These are phyloP conservation scores for Coffea canephora DNA, from an alignment of 257 asterid genomes.

Conservation along the genomic window DNA sequence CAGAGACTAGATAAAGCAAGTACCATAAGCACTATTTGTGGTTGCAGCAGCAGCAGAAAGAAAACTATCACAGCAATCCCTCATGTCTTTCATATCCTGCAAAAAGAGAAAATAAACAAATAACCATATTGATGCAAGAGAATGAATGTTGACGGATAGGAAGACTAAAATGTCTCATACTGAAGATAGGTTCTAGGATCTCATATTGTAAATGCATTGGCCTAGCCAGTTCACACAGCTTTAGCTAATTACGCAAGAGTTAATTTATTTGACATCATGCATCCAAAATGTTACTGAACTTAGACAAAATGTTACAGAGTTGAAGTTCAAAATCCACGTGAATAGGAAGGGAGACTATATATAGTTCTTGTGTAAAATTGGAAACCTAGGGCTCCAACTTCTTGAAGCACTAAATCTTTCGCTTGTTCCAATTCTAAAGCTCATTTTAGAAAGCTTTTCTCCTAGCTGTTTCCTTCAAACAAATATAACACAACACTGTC, in stretches of 20 bases:
- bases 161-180: not conserved
- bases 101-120: conserved; percentile 18
- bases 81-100: conserved; percentile 95
- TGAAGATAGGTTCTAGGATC: not conserved
- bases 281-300: not conserved
- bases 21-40: conserved; percentile 91
- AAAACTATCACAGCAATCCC: conserved; percentile 80
- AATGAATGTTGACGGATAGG: not conserved
- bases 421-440: not conserved
- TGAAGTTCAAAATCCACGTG: not conserved
- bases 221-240: not conserved
- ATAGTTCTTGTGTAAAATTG: not conserved
- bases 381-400: not conserved
- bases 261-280: not conserved
- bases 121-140: conserved; percentile 10
- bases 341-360: not conserved
- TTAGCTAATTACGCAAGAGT: not conserved
- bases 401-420: not conserved
- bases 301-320: not conserved
- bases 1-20: not conserved
- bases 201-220: not conserved
- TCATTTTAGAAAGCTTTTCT: not conserved
- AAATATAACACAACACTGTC: not conserved
- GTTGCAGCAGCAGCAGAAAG: conserved; percentile 98
- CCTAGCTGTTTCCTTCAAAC: not conserved